Evolutionary conservation across 768 basidiomycete species (phyloP), one percentile per base, ranked within the genome.

Genomic region (Podaxis sp.): DNA sequence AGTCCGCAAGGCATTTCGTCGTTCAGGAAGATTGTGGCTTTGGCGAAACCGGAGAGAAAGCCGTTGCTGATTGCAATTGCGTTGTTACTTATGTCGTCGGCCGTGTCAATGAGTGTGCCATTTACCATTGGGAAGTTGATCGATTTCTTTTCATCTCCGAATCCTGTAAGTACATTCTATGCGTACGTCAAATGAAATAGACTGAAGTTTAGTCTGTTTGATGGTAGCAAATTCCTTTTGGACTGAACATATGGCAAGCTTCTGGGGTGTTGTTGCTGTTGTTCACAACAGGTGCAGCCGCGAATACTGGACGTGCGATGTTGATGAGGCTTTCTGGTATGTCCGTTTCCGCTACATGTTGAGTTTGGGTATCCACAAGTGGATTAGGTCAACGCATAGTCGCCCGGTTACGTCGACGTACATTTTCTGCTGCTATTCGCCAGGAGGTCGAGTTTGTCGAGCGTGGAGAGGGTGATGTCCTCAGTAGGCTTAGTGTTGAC

Each of bases 401-500:
- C 37, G 93, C 92, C 4, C 82, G 94, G 10, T 78, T 94, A 38
- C 86, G 96, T 30, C 87, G 95, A 74, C 81, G 84, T 53, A 92
- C 90, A 17, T 99, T 94, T 72, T 78, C 82, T 6, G 90, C 92
- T n/a, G 86, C 94, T 2, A 79, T 98, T 6, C 82, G 80, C 57
- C 94, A 97, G 74, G 96, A 98, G 73, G 89, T 96, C 28, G 95
- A 96, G 72, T 96, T 88, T 73, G 92, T 96, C 5, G 96, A 97
- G 73, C 85, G 84, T 40, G 93, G 93, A 2, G 94, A 96, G 65
- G 96, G 96, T 7, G 96, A 99, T 72, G 91, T 97, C 8, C 78
- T 98, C 49, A 96, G 94, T 73, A 80, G 96, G 60, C 80, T 99
- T 36, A 95, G 91, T 62, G 90, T 89, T 0, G 96, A 99, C 72